Conservation (phyloP, 2,329 filamentous ascomycete genomes). For the Colletotrichum euphorbiae region DNA sequence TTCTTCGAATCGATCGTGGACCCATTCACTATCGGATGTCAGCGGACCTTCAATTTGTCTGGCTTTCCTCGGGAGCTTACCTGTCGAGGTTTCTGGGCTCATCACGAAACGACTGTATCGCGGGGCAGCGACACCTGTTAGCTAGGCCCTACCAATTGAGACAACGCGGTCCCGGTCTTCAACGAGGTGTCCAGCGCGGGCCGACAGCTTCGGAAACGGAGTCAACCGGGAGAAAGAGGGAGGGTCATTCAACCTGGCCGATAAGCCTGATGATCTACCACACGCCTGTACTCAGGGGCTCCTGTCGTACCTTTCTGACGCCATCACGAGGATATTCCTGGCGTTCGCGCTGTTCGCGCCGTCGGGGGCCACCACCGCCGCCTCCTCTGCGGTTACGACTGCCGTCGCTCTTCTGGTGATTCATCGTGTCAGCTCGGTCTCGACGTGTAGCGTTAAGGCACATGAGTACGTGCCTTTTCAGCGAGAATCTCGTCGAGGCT, state of each 20-base stretch:
- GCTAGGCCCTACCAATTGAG: conserved; percentile 42
- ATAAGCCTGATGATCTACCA: conserved; percentile 28
- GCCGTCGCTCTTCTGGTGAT: conserved; percentile 45
- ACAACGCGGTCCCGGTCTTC: conserved; percentile 29
- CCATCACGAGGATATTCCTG: conserved; percentile 79
- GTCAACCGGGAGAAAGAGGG: conserved; percentile 41
- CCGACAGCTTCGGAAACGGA: conserved; percentile 21
- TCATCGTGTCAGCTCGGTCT: conserved; percentile 26
- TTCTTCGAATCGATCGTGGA: conserved; percentile 90
- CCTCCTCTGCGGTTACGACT: conserved; percentile 49
- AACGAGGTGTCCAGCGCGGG: conserved; percentile 22
- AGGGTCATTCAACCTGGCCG: conserved; percentile 35
- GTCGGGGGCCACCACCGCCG: conserved; percentile 42
- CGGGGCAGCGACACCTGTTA: conserved; percentile 52
- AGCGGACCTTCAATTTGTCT: conserved; percentile 43
- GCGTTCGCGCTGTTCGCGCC: conserved; percentile 49
- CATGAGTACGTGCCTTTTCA: conserved; percentile 56
- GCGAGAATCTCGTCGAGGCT: conserved; percentile 69
- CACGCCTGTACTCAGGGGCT: neutral
- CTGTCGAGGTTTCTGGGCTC: conserved; percentile 77
- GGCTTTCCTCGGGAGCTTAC: conserved; percentile 58
- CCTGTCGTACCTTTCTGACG: conserved; percentile 81
- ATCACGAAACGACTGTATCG: conserved; percentile 70
- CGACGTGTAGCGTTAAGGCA: conserved; percentile 41
- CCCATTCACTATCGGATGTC: conserved; percentile 78